These are phyloP conservation scores for Cercospora zeae-maydis DNA, from an alignment of 2,329 filamentous ascomycete species.

Conservation along the genomic window DNA sequence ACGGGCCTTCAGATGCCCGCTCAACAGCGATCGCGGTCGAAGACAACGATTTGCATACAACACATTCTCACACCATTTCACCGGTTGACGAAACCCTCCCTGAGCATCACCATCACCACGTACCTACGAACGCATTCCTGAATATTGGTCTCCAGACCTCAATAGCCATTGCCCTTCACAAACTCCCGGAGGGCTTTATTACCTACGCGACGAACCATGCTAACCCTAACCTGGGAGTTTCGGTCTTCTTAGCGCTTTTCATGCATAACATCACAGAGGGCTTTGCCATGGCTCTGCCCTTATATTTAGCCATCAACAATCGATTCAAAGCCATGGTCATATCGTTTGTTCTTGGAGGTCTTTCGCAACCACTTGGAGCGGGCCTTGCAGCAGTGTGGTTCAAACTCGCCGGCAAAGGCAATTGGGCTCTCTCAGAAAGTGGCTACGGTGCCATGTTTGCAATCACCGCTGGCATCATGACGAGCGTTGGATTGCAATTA, in stretches of 20 bases:
- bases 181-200: constrained; percentile 82
- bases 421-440: constrained; percentile 50
- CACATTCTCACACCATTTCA: constrained; percentile 19
- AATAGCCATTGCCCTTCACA: constrained; percentile 91
- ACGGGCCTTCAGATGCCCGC: constrained; percentile 21
- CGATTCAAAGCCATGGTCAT: constrained; percentile 79
- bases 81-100: constrained; percentile 13
- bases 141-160: constrained; percentile 95
- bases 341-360: constrained; percentile 76
- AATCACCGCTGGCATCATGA: constrained; percentile 89
- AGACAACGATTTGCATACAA: constrained; percentile 15
- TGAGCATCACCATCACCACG: constrained; percentile 81
- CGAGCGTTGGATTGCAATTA: constrained; percentile 82
- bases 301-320: constrained; percentile 85
- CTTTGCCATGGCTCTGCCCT: constrained; percentile 85
- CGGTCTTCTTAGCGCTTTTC: constrained; percentile 91
- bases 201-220: constrained; percentile 98
- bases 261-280: constrained; percentile 98
- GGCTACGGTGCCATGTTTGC: constrained; percentile 82
- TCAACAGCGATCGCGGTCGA: constrained; percentile 16
- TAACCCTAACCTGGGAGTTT: constrained; percentile 80
- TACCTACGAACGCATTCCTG: constrained; percentile 88
- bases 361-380: constrained; percentile 83
- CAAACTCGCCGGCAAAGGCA: constrained; percentile 58
- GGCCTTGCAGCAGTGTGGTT: constrained; percentile 84